Percentiles rank a stretch among this genome's conserved stretches.
Evolutionary conservation across 805 yeast genomes (phyloP).

Genomic region (Starmerella davenportii): DNA sequence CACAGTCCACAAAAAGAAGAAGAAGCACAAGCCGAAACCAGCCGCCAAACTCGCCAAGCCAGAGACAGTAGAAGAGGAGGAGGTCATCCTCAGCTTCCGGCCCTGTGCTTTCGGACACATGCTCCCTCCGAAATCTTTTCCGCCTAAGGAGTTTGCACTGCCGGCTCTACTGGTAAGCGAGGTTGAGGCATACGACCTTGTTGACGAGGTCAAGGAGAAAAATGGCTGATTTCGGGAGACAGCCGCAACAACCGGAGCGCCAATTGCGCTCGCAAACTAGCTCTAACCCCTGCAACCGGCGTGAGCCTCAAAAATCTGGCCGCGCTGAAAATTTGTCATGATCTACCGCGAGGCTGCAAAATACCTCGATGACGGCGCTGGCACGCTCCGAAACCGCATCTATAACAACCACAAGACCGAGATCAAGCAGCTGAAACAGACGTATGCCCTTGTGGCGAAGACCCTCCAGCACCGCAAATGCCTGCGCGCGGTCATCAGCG

Average conservation of each 20-base stretch:
- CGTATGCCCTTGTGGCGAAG: conserved; percentile 67
- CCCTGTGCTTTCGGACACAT: conserved; percentile 13
- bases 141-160: conserved; percentile 11
- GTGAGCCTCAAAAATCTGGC: too few species aligned
- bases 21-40: background rate
- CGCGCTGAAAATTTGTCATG: conserved; percentile 9
- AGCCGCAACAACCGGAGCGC: background rate
- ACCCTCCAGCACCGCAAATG: conserved; percentile 55
- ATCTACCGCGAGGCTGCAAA: conserved; percentile 17
- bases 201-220: conserved; percentile 1
- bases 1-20: background rate
- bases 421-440: conserved; percentile 49
- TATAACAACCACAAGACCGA: conserved; percentile 13
- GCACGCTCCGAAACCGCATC: conserved; percentile 23
- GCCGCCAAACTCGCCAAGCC: background rate
- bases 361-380: conserved; percentile 17
- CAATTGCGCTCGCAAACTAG: background rate
- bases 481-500: conserved; percentile 43
- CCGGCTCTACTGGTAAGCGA: conserved; percentile 7
- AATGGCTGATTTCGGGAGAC: background rate
- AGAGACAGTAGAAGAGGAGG: background rate
- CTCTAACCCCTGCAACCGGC: too few species aligned
- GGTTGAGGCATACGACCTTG: conserved; percentile 8
- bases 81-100: conserved; percentile 3
- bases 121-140: conserved; percentile 11